Percentiles rank a stretch among this genome's conserved stretches.
phyloP scores from a whole-genome alignment of 1,284 basidiomycete species.

The Stygiomarasmius scandens region DNA sequence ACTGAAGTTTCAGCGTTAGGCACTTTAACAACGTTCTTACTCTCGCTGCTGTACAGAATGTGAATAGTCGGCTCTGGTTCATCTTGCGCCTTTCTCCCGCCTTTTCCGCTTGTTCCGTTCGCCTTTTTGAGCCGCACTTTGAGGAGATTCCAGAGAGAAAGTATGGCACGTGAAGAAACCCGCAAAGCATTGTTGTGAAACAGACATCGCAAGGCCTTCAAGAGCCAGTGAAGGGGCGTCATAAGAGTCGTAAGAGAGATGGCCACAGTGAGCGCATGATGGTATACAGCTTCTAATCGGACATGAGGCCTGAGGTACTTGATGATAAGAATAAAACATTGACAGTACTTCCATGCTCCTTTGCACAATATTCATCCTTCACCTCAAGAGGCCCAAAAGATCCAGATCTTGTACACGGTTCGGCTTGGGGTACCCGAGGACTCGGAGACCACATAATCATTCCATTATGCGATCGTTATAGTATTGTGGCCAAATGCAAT shows the following conservation, averaged over 20 bases:
- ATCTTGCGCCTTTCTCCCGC: neutral
- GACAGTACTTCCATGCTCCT: no score
- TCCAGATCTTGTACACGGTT: no score
- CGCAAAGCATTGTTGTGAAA: neutral
- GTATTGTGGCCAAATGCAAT: no score
- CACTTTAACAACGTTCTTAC: neutral
- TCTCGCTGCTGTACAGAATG: neutral
- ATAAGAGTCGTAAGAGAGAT: neutral
- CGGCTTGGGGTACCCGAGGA: no score
- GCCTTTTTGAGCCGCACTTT: neutral
- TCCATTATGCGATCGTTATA: no score
- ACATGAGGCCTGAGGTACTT: no score
- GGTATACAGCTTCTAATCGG: no score
- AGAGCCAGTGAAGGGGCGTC: slow-evolving; percentile 7
- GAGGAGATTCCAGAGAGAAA: slow-evolving; percentile 6
- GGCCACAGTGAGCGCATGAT: neutral
- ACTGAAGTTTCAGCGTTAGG: neutral
- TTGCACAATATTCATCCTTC: no score
- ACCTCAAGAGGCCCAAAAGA: no score
- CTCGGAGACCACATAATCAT: no score
- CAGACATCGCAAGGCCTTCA: slow-evolving; percentile 5
- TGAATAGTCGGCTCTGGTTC: neutral
- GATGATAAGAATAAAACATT: no score
- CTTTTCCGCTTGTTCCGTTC: neutral
- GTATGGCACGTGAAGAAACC: slow-evolving; percentile 1